Base-by-base conservation (phyloP, 176 grass and related monocot species). In the Zoysia pacifica region DNA sequence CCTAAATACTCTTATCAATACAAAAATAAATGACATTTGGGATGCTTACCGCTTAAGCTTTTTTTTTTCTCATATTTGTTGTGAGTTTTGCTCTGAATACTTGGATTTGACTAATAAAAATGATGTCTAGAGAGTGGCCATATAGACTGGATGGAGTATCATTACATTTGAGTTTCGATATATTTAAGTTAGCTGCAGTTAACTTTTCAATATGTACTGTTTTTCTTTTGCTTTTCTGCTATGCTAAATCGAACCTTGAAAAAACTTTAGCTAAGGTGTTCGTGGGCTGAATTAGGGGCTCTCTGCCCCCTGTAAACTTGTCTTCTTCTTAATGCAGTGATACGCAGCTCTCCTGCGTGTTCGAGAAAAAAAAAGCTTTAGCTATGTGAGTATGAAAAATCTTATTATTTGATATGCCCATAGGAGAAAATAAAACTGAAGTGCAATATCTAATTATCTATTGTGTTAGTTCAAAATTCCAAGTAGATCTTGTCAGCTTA, bases 351-450 rank as follows among this genome's bases (percentile, higher is more conserved):
- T 28, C 28, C 28, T 28, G 28, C 28, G 28, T 28, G 28, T 28
- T 28, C 28, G 28, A 28, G 28, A 28, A 28, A 28, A 28, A 72
- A 7, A 71, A 5, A 47, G 52, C 50, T 36, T 81, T 62, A 76
- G 46, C 85, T 58, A 48, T 58, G 79, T 48, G 73, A 19, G 2
- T 72, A n/a, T 73, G 72, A 60, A 73, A 72, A 71, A 46, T 15
- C 40, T 13, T 65, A n/a, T 65, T 7, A 37, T 56, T 76, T 62
- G 36, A 40, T 67, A 35, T 83, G 19, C 44, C 60, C 54, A 38
- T 37, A 75, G 58, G 46, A 50, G 37, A 64, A 7, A 48, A 8
- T 67, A 15, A 78, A 74, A 60, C 43, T 74, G 62, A 42, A 73
- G 5, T 61, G 28, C 28, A 28, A 28, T 28, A 28, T 28, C 28